A percentile compares a stretch with the other conserved stretches of the same genome.
phyloP scores from a whole-genome alignment of 257 asterid genomes.

The Ophiorrhiza pumila region DNA sequence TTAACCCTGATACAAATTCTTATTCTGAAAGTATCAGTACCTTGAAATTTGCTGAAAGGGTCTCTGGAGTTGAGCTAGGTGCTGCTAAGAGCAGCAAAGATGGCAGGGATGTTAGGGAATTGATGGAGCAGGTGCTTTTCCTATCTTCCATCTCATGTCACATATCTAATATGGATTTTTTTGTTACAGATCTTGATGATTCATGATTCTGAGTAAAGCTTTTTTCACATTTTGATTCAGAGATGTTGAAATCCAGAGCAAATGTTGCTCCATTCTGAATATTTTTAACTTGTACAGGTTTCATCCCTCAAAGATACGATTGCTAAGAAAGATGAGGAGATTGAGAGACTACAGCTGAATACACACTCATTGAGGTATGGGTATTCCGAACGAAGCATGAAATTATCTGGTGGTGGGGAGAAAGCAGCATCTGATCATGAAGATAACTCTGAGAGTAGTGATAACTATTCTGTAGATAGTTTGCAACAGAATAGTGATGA shows the following conservation, averaged over 20 bases:
- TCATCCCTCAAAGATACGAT: conserved; percentile 78
- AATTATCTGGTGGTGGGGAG: conserved; percentile 17
- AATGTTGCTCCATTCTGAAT: background rate
- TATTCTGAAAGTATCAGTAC: conserved; percentile 65
- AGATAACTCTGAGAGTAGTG: conserved; percentile 28
- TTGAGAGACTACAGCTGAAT: conserved; percentile 53
- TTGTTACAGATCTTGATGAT: background rate
- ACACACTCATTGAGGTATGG: conserved; percentile 51
- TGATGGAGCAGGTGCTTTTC: conserved; percentile 80
- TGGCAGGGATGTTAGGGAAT: conserved; percentile 70
- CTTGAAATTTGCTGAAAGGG: conserved; percentile 96
- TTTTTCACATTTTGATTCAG: background rate
- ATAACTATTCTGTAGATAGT: conserved; percentile 25
- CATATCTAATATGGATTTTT: background rate
- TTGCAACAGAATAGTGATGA: conserved; percentile 20
- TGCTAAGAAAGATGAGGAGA: conserved; percentile 84
- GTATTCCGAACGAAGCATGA: conserved; percentile 23
- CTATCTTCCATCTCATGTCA: background rate
- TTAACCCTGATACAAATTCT: conserved; percentile 74
- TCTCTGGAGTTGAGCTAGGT: conserved; percentile 93
- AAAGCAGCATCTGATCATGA: conserved; percentile 34
- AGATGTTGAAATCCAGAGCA: background rate
- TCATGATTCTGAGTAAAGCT: background rate
- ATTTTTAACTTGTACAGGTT: conserved; percentile 40
- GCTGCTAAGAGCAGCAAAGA: conserved; percentile 95